These are phyloP conservation scores for Silybum marianum DNA, from an alignment of 129 eudicot genomes.

Conservation along the genomic window DNA sequence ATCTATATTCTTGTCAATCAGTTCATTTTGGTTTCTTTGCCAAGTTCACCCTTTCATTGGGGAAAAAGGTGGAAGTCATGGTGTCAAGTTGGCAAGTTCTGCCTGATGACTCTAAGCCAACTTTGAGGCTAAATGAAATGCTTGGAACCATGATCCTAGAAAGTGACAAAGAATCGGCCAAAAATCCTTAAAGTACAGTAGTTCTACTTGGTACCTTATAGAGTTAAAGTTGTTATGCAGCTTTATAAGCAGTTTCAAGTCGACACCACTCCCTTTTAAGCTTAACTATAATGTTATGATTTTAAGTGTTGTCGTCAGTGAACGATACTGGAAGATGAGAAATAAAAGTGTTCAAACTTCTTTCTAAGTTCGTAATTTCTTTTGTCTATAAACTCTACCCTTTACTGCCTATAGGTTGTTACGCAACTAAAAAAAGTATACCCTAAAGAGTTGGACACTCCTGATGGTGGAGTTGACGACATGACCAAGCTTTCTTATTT, in stretches of 20 bases:
- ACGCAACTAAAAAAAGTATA: conserved; percentile 52
- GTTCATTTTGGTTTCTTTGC: conserved; percentile 8
- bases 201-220: background rate
- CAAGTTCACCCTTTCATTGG: conserved; percentile 3
- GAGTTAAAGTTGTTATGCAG: background rate
- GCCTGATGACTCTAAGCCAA: background rate
- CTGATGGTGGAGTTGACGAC: conserved; percentile 96
- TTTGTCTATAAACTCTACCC: conserved; percentile 10
- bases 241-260: conserved; percentile 3
- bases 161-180: conserved; percentile 3
- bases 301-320: background rate
- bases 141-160: background rate
- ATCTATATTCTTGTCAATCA: conserved; percentile 17
- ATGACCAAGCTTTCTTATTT: conserved; percentile 92
- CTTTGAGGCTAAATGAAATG: background rate
- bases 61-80: background rate
- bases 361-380: conserved; percentile 6
- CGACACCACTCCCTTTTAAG: background rate
- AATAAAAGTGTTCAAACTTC: background rate
- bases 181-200: background rate
- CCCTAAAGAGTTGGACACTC: conserved; percentile 88
- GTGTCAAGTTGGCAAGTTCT: conserved; percentile 1
- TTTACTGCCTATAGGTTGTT: conserved; percentile 47
- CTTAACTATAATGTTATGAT: conserved; percentile 15
- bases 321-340: background rate